Conservation (phyloP, 1,284 basidiomycete species). For the Termitomyces sp. region DNA sequence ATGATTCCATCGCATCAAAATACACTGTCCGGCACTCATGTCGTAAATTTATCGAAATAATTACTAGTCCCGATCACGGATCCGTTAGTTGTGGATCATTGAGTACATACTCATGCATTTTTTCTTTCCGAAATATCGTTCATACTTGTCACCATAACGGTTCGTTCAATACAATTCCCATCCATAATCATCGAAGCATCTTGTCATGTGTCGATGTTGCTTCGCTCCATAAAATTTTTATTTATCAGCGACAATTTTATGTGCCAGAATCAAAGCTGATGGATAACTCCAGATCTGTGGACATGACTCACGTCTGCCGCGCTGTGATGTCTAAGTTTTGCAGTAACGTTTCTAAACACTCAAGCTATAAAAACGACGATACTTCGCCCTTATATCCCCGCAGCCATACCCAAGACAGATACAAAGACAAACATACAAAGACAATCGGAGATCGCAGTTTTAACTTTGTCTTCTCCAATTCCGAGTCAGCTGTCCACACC, state of each 20-base stretch:
- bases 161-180: not conserved
- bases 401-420: not conserved
- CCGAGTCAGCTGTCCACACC: conserved; percentile 30
- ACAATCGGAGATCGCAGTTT: not conserved
- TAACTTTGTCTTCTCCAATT: not conserved
- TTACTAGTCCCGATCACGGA: not conserved
- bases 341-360: not conserved
- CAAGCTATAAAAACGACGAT: not conserved
- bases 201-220: not conserved
- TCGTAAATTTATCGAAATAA: not conserved
- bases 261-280: not conserved
- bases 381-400: not conserved
- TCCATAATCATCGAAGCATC: not conserved
- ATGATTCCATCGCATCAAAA: not conserved
- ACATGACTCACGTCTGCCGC: not conserved
- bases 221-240: not conserved
- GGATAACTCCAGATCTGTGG: not conserved
- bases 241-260: not conserved
- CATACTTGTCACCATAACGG: not conserved
- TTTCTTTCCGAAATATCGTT: not conserved
- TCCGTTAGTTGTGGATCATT: not conserved
- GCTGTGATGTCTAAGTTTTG: not conserved
- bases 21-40: not conserved
- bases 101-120: not conserved
- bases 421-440: not conserved